These are phyloP conservation scores for Aspergillus ostianus DNA, from an alignment of 495 filamentous ascomycete genomes.

Conservation along the genomic window DNA sequence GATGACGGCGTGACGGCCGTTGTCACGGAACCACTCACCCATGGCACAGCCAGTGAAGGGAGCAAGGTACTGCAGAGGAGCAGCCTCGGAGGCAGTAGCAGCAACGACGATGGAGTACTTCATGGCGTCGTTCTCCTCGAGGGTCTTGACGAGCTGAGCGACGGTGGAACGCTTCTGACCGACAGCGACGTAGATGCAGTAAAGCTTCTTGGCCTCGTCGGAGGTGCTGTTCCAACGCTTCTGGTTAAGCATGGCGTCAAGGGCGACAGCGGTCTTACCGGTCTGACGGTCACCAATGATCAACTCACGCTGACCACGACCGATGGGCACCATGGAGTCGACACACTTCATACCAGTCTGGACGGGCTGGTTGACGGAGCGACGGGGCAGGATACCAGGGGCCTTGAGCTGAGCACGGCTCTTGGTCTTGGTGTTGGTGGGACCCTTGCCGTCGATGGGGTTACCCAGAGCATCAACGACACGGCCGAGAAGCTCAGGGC, in stretches of 20 bases:
- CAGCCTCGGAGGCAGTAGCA: conserved; percentile 96
- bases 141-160: conserved; percentile 97
- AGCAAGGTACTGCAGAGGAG: conserved; percentile 89
- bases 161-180: conserved; percentile 99
- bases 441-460: conserved; percentile 99
- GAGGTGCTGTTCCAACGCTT: conserved; percentile 89
- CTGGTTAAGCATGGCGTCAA: conserved; percentile 98
- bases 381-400: conserved; percentile 94
- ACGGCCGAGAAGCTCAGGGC: conserved; percentile 89
- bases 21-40: conserved; percentile 88
- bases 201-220: conserved; percentile 97
- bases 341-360: conserved; percentile 99
- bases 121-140: conserved; percentile 99
- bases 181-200: conserved; percentile 98
- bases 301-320: conserved; percentile 99
- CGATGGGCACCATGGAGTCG: conserved; percentile 99
- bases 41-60: conserved; percentile 86
- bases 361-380: conserved; percentile 95
- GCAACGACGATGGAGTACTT: conserved; percentile 96
- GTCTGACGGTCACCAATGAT: conserved; percentile 99
- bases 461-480: conserved; percentile 98
- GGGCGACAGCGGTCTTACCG: conserved; percentile 98
- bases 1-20: conserved; percentile 87
- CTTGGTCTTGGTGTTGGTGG: conserved; percentile 85
- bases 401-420: conserved; percentile 98